Evolutionary conservation across 2,329 filamentous ascomycete genomes (phyloP).

Genomic region (Fusarium chuoi): DNA sequence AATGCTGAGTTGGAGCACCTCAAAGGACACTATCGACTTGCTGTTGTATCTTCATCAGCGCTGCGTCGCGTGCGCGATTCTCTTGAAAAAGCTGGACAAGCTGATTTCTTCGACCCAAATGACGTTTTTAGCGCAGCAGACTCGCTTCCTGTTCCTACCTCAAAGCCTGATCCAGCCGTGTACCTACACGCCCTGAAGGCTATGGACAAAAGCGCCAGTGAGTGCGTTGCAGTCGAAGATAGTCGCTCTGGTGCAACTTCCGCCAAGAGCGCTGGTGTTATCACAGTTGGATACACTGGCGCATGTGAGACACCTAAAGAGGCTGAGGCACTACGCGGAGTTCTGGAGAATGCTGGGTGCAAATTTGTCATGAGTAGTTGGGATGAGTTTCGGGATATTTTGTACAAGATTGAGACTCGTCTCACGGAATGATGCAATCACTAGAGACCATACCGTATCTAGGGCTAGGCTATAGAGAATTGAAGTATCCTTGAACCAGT

Average conservation of each 20-base stretch:
- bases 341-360: background rate
- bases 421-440: background rate
- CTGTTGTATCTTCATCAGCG: background rate
- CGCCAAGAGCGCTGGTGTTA: accelerated
- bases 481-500: background rate
- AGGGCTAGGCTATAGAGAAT: background rate
- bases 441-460: background rate
- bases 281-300: background rate
- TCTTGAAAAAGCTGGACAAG: background rate
- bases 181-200: background rate
- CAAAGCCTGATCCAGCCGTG: background rate
- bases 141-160: background rate
- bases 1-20: background rate
- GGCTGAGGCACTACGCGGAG: background rate
- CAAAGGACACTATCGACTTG: background rate
- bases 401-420: background rate
- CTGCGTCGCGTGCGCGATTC: background rate
- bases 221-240: background rate
- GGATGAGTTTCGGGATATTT: background rate
- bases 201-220: background rate
- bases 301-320: background rate
- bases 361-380: background rate
- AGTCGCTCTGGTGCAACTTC: background rate
- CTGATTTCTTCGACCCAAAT: background rate
- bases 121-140: background rate